phyloP scores from a whole-genome alignment of 2,329 filamentous ascomycete genomes.

The Microascus cirrosus region DNA sequence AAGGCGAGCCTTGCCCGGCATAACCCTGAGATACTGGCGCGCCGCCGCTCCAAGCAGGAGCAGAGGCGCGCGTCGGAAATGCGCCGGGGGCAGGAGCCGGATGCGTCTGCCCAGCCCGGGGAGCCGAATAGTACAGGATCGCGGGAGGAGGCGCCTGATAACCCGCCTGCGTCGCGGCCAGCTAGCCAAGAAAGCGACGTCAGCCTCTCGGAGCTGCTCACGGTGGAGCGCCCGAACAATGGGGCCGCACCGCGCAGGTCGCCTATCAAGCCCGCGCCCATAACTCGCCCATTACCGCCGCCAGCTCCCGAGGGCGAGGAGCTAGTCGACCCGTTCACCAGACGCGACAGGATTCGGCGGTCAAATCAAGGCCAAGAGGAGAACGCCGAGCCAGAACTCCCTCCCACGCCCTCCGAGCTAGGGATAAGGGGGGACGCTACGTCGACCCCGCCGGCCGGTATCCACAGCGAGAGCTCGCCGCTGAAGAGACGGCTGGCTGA shows the following conservation, averaged over 20 bases:
- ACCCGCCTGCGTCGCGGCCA: conserved; percentile 1
- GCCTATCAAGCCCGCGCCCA: conserved; percentile 21
- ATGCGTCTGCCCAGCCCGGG: neutral
- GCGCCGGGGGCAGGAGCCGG: conserved; percentile 6
- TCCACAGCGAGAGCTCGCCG: conserved; percentile 21
- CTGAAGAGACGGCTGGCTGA: neutral
- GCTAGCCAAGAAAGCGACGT: conserved; percentile 12
- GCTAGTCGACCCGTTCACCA: conserved; percentile 18
- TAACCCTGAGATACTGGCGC: conserved; percentile 45
- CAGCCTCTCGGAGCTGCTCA: conserved; percentile 15
- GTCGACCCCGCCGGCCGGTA: conserved; percentile 44
- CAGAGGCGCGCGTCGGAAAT: conserved; percentile 2
- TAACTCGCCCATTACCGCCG: conserved; percentile 34
- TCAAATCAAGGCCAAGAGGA: conserved; percentile 12
- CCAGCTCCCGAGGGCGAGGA: conserved; percentile 27
- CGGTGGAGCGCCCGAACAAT: conserved; percentile 20
- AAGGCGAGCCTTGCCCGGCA: conserved; percentile 51
- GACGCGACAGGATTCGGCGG: conserved; percentile 4
- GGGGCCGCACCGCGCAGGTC: conserved; percentile 23
- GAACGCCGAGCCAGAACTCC: conserved; percentile 41
- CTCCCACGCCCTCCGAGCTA: conserved; percentile 40
- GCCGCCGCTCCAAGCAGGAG: conserved; percentile 14
- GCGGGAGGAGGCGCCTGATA: neutral
- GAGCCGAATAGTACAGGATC: neutral
- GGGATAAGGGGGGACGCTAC: conserved; percentile 39